Conservation (phyloP, 2,329 filamentous ascomycete species). For the Neonectria coccinea region DNA sequence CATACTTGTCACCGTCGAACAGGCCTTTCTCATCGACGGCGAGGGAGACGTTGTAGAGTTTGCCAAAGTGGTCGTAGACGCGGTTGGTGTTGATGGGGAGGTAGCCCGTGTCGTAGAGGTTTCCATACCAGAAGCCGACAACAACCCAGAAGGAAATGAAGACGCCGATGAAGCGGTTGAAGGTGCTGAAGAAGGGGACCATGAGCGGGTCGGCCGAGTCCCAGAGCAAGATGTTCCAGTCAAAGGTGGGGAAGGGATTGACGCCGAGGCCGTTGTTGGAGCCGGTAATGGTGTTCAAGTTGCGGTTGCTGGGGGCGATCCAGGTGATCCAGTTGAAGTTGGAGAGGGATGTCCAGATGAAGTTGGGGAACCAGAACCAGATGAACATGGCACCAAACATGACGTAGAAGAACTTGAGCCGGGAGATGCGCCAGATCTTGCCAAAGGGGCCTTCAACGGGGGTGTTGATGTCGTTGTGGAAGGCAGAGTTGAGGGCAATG, state of each 20-base stretch:
- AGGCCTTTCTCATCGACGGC: constrained; percentile 57
- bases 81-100: constrained; percentile 65
- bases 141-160: constrained; percentile 67
- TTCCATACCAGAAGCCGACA: constrained; percentile 68
- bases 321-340: constrained; percentile 69
- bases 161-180: constrained; percentile 71
- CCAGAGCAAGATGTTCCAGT: constrained; percentile 61
- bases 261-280: constrained; percentile 59
- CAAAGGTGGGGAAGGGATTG: constrained; percentile 60
- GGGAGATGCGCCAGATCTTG: constrained; percentile 59
- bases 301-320: constrained; percentile 62
- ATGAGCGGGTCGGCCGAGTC: constrained; percentile 59
- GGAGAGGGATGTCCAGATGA: constrained; percentile 63
- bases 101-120: constrained; percentile 68
- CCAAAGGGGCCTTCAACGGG: constrained; percentile 57
- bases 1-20: constrained; percentile 60
- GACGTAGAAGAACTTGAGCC: constrained; percentile 64
- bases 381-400: constrained; percentile 66
- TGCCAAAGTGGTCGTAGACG: constrained; percentile 62
- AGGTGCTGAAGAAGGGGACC: constrained; percentile 68
- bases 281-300: constrained; percentile 57
- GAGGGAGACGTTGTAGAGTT: constrained; percentile 59
- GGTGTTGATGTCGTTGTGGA: constrained; percentile 60
- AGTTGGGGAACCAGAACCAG: constrained; percentile 70
- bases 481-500: constrained; percentile 65